Percentiles rank a stretch among this genome's conserved stretches.
Evolutionary conservation across 139 green algal genomes (phyloP).

Genomic region (Chlorella sp.): DNA sequence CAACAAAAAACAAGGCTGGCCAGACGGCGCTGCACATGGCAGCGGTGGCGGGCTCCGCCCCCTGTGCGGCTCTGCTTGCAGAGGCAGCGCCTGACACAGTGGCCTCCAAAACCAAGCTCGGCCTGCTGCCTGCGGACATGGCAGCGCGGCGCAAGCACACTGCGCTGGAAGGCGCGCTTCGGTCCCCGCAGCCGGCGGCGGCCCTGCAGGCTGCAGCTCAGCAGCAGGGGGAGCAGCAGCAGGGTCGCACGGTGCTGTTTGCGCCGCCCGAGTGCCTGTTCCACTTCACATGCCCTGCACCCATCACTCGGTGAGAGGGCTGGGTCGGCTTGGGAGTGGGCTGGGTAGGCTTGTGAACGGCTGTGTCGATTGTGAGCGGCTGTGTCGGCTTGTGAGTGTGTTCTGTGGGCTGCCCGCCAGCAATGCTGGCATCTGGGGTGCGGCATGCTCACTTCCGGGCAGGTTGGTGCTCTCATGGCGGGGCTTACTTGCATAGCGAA

Average conservation of each 20-base stretch:
- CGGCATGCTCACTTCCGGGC: too few relatives aligned
- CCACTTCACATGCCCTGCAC: constrained; percentile 74
- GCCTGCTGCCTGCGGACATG: constrained; percentile 43
- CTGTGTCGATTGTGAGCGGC: too few relatives aligned
- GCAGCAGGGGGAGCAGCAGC: not conserved
- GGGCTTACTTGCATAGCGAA: too few relatives aligned
- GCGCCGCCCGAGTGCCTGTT: constrained; percentile 71
- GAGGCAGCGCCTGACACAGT: constrained; percentile 10
- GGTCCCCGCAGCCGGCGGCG: not conserved
- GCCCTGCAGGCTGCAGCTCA: not conserved
- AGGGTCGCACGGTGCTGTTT: constrained; percentile 60
- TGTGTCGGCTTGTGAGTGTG: too few relatives aligned
- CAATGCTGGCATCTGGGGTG: too few relatives aligned
- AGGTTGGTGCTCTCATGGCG: too few relatives aligned
- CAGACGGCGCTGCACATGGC: constrained; percentile 66
- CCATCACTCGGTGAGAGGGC: constrained; percentile 23
- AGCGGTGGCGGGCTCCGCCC: constrained; percentile 46
- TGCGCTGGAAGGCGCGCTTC: constrained; percentile 26
- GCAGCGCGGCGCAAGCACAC: constrained; percentile 49
- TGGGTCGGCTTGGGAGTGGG: too few relatives aligned
- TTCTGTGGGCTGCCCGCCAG: too few relatives aligned
- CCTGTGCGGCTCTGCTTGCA: constrained; percentile 37
- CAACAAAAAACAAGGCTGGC: constrained; percentile 53
- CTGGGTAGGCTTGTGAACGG: too few relatives aligned
- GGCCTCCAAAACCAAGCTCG: constrained; percentile 46